Percentiles rank a stretch among this genome's conserved stretches.
These are phyloP conservation scores for Antrodiella citrinella DNA, from an alignment of 768 basidiomycete species.

Conservation along the genomic window DNA sequence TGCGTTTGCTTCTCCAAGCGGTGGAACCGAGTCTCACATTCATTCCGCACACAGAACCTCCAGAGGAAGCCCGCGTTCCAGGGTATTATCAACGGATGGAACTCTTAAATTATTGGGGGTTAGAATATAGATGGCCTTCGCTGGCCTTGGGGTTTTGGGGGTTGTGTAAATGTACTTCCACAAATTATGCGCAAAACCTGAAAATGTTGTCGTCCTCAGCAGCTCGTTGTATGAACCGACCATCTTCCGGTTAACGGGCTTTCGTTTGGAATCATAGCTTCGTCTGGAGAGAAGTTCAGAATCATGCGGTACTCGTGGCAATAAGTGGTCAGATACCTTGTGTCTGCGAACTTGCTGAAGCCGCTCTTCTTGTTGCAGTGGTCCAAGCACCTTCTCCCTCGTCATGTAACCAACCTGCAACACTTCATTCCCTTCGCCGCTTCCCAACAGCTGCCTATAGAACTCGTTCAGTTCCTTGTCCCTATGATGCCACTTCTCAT, in stretches of 20 bases:
- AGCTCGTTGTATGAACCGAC: no score
- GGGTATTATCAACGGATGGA: constrained; percentile 1
- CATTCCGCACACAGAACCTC: not conserved
- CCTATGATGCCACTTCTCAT: constrained; percentile 1
- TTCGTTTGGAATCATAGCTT: no score
- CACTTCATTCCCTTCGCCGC: constrained; percentile 5
- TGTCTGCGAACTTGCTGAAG: not conserved
- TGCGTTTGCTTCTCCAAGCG: no score
- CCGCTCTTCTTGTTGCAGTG: not conserved
- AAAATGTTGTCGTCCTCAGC: no score
- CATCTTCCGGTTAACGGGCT: no score
- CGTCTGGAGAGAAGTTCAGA: no score
- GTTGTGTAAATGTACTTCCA: no score
- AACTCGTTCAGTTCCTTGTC: constrained; percentile 2
- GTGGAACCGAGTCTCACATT: not conserved
- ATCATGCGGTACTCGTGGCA: no score
- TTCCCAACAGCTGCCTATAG: constrained; percentile 2
- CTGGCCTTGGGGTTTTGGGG: not conserved
- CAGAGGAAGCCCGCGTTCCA: constrained; percentile 5
- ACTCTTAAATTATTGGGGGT: not conserved
- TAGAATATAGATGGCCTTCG: no score
- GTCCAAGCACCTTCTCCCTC: not conserved
- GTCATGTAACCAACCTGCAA: constrained; percentile 5
- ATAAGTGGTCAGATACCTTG: no score
- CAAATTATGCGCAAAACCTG: no score